Evolutionary conservation across 140 eudicot species (phyloP).

Genomic region (Senecio squalidus): DNA sequence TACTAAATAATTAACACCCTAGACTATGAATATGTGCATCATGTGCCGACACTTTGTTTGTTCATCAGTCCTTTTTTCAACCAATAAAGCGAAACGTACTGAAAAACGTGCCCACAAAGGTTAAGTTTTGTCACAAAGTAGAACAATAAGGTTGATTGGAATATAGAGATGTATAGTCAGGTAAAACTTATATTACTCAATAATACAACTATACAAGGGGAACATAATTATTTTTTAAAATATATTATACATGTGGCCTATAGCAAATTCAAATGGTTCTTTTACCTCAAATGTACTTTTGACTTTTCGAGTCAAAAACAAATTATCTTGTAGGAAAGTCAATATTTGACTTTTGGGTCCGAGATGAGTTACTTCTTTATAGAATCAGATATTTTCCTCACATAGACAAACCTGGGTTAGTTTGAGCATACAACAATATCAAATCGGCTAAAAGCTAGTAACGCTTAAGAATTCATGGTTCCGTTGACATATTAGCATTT

Average conservation of each 20-base stretch:
- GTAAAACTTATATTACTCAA: neutral
- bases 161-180: neutral
- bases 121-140: neutral
- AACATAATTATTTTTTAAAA: neutral
- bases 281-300: neutral
- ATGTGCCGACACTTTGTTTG: too few relatives aligned
- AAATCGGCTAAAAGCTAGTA: too few relatives aligned
- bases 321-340: neutral
- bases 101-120: neutral
- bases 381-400: too few relatives aligned
- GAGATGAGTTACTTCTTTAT: neutral
- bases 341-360: neutral
- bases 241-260: neutral
- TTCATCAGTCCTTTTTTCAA: too few relatives aligned
- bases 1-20: neutral
- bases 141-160: neutral
- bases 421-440: too few relatives aligned
- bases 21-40: too few relatives aligned
- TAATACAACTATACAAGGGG: neutral
- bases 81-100: too few relatives aligned
- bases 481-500: too few relatives aligned
- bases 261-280: neutral
- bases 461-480: too few relatives aligned
- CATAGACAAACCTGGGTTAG: too few relatives aligned
- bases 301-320: neutral